Conservation (phyloP, 257 asterid genomes). For the Rehmannia glutinosa region DNA sequence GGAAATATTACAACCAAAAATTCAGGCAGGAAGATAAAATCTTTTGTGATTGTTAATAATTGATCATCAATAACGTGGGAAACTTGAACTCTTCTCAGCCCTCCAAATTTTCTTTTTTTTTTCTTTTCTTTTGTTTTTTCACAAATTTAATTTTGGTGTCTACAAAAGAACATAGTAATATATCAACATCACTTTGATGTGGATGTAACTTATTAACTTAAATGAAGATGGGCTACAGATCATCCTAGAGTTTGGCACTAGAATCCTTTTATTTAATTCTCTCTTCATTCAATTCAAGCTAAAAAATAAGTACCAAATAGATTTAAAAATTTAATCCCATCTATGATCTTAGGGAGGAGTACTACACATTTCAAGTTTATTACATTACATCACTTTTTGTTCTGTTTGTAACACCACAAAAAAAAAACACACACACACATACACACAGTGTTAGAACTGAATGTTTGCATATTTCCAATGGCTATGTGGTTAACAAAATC, state of each 20-base stretch:
- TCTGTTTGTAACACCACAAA: not conserved
- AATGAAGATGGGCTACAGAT: not conserved
- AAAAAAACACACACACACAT: not conserved
- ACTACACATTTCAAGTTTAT: not conserved
- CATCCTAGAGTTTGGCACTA: conserved; percentile 13
- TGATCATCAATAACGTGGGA: conserved; percentile 15
- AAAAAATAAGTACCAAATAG: no score
- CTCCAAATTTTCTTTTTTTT: not conserved
- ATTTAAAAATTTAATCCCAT: no score
- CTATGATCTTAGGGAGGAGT: no score
- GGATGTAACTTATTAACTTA: not conserved
- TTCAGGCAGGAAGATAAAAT: no score
- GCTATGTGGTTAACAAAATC: conserved; percentile 51
- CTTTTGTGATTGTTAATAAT: no score
- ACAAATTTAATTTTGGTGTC: not conserved
- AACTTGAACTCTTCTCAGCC: conserved; percentile 9
- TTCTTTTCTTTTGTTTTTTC: not conserved
- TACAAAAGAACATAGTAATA: not conserved
- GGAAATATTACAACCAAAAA: no score
- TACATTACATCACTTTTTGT: not conserved
- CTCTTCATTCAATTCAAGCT: no score
- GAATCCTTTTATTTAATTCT: not conserved
- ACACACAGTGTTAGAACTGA: not conserved
- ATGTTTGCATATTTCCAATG: conserved; percentile 18
- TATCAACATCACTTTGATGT: not conserved